A percentile compares a stretch with the other conserved stretches of the same genome.
phyloP scores from a whole-genome alignment of 306 rosid genomes.

The Acacia crassicarpa region DNA sequence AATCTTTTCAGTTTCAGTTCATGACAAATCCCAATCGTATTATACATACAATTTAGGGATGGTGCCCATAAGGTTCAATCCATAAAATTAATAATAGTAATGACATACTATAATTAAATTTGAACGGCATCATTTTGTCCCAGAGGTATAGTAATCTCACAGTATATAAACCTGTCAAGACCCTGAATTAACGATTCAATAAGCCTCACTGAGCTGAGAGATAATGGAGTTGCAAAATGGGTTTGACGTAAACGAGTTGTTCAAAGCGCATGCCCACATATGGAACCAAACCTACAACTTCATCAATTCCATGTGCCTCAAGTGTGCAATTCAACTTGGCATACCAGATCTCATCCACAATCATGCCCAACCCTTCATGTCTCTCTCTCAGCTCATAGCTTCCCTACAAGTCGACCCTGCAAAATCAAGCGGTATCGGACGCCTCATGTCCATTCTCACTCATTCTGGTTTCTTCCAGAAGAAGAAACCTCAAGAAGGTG shows the following conservation, averaged over 20 bases:
- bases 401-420: slow-evolving; percentile 24
- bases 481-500: not conserved
- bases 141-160: not conserved
- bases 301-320: slow-evolving; percentile 14
- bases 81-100: not conserved
- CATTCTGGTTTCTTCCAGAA: slow-evolving; percentile 33
- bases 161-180: no score
- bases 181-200: not conserved
- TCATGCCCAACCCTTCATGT: slow-evolving; percentile 36
- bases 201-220: not conserved
- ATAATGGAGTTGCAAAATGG: not conserved
- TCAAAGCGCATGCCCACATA: slow-evolving; percentile 6
- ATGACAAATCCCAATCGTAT: no score
- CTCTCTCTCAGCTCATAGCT: slow-evolving; percentile 8
- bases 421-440: slow-evolving; percentile 22
- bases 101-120: not conserved
- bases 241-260: not conserved
- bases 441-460: slow-evolving; percentile 37
- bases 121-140: not conserved
- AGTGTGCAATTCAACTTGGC: not conserved
- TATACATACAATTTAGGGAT: no score
- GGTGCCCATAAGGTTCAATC: not conserved
- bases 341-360: slow-evolving; percentile 23
- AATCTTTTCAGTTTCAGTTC: not conserved
- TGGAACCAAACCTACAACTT: slow-evolving; percentile 1